These are phyloP conservation scores for Lepidium didymum DNA, from an alignment of 345 rosid genomes.

Conservation along the genomic window DNA sequence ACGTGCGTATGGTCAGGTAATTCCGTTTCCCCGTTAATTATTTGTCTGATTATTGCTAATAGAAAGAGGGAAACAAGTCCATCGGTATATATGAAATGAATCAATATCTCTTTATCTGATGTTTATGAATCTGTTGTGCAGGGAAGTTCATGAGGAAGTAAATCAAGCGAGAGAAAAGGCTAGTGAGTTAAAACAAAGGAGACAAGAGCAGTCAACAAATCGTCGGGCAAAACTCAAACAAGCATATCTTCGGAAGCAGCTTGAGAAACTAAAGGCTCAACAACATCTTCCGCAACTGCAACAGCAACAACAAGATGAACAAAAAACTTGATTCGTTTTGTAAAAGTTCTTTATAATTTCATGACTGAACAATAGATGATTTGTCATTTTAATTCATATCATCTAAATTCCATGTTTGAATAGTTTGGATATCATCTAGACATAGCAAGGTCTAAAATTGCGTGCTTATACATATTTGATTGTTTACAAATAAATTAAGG, in stretches of 20 bases:
- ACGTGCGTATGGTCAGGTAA: conserved; percentile 83
- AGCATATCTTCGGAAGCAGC: conserved; percentile 76
- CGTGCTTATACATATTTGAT: too few species aligned
- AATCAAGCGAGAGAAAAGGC: conserved; percentile 75
- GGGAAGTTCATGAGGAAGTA: conserved; percentile 92
- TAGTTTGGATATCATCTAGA: too few species aligned
- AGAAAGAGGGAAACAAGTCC: neutral
- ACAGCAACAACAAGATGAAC: conserved; percentile 3
- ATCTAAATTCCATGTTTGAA: too few species aligned
- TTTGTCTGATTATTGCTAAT: neutral
- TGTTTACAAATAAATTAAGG: too few species aligned
- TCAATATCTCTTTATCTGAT: neutral
- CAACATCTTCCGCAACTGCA: neutral
- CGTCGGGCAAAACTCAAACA: conserved; percentile 76
- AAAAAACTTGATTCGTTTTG: neutral
- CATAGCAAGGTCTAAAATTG: too few species aligned
- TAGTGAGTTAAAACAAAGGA: conserved; percentile 54
- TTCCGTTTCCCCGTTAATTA: neutral
- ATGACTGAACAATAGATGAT: too few species aligned
- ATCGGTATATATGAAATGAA: neutral
- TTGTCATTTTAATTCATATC: too few species aligned
- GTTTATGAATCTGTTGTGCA: conserved; percentile 15
- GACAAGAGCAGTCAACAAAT: conserved; percentile 70
- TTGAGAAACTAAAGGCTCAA: conserved; percentile 73
- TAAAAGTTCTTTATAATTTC: too few species aligned